Base-by-base conservation (phyloP, 2,329 filamentous ascomycete genomes). In the Nigrospora sphaerica region DNA sequence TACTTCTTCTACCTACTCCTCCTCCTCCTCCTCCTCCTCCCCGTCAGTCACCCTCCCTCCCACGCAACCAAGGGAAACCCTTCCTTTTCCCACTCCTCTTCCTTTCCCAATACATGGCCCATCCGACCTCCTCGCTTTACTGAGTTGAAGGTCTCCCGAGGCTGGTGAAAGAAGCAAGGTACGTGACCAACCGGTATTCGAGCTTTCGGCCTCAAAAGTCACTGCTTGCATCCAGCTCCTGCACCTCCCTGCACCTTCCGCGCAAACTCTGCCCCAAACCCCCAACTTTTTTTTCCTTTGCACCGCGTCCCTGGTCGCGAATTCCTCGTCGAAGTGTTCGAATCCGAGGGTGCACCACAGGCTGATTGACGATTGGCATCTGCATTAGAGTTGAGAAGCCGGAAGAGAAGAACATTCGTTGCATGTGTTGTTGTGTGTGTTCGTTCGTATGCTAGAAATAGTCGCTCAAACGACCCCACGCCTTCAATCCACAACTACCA, bases 91-190 rank as follows among this genome's bases (percentile, higher is more conserved):
- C 42, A n/a, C 19, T 59, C 54, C 57, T 59, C 60, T 60, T 56
- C 60, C 55, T 53, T 56, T 59, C 61, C 60, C 62, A 59, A 57
- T 58, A 44, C 54, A 57, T 54, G 57, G 56, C 51, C 56, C 50
- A 51, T 53, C 61, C 58, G 62, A 62, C 63, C 62, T 64, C 61
- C 55, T 56, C 57, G 59, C 62, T 66, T 62, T 53, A 54, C 54
- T 52, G 49, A 46, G 49, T 53, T 46, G 49, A 55, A 57, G 53
- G 49, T 50, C 53, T 51, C 52, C 47, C 52, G 53, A 60, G 61
- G 58, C 54, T 54, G 46, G 58, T 48, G 60, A 63, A 28, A 28
- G 23, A 28, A 53, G 54, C 52, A 59, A 62, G 62, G 58, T 64
- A 64, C 56, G 62, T 61, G 35, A 45, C 36, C 32, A 34, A 36